Evolutionary conservation across 169 alveolate genomes (phyloP), one percentile per base, ranked within the genome.

Genomic region (Plasmodium blacklocki): DNA sequence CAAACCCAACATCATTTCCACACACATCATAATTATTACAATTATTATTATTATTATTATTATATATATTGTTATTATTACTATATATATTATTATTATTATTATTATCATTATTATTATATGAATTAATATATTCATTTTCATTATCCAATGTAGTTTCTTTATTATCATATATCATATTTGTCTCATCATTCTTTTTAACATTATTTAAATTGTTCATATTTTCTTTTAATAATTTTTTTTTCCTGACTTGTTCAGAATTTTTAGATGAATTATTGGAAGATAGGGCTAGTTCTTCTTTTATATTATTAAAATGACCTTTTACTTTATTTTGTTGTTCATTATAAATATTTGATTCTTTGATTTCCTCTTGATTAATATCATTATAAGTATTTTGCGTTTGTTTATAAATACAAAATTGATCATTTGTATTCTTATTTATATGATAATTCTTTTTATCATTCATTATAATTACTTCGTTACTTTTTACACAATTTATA

Each of bases 201-300:
- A 63, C 59, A 80, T 80, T 80, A 21, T 58, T 80, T 18, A 80
- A n/a, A 52, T 14, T 80, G n/a, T 49, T 43, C 3, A 80, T 68
- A 56, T 80, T 80, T 52, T 67, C 73, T 47, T 56, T 66, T 39
- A 80, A 63, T 15, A 80, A 56, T 21, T 67, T 80, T 68, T 29
- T 80, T 62, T 60, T 80, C 58, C 90, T 32, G 8, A 80, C 70
- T 32, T 68, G 15, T 52, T 80, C 90, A n/a, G 29, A 71, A 19
- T 43, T 26, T 54, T 80, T 62, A n/a, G 12, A 63, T 18, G 47
- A 39, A 39, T 39, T 39, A 39, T 39, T 39, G 47, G 47, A 39
- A 39, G 11, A 39, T 39, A 39, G 5, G 47, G 47, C 47, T 39
- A 39, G 47, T 39, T 39, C 47, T 7, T 39, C 47, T 39, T 39